Conservation (phyloP, 2,329 filamentous ascomycete species). For the Tricladium varicosporioides region DNA sequence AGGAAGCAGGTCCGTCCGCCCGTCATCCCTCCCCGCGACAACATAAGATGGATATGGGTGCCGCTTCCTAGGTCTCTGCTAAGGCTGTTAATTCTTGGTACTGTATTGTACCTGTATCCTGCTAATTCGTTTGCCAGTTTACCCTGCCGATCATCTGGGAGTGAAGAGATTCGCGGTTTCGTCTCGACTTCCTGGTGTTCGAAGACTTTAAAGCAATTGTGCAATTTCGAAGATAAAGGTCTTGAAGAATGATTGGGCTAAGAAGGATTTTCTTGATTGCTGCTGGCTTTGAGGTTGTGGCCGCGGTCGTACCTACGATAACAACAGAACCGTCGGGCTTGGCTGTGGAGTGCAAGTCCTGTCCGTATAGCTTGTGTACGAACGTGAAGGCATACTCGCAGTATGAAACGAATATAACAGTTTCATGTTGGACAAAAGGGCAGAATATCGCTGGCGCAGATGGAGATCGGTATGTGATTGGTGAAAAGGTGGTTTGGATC, state of each 20-base stretch:
- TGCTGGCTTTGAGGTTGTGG: neutral
- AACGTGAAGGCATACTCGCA: neutral
- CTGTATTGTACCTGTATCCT: no score
- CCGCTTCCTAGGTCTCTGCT: no score
- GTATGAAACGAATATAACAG: neutral
- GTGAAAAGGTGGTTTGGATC: neutral
- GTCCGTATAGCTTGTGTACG: neutral
- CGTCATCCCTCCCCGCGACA: no score
- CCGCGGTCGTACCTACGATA: neutral
- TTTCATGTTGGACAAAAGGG: neutral
- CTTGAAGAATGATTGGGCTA: neutral
- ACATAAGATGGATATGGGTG: no score
- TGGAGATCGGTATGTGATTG: neutral
- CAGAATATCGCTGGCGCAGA: neutral
- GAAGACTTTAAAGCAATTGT: neutral
- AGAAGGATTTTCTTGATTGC: neutral
- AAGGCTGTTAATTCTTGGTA: no score
- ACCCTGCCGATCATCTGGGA: no score
- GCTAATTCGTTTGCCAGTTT: no score
- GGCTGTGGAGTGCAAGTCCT: neutral
- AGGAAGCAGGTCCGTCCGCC: no score
- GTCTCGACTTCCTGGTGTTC: neutral
- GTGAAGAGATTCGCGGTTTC: no score
- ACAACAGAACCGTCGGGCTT: neutral
- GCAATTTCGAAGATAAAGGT: neutral